Base-by-base conservation (phyloP, 2,329 filamentous ascomycete genomes). In the Verticillium klebahnii region DNA sequence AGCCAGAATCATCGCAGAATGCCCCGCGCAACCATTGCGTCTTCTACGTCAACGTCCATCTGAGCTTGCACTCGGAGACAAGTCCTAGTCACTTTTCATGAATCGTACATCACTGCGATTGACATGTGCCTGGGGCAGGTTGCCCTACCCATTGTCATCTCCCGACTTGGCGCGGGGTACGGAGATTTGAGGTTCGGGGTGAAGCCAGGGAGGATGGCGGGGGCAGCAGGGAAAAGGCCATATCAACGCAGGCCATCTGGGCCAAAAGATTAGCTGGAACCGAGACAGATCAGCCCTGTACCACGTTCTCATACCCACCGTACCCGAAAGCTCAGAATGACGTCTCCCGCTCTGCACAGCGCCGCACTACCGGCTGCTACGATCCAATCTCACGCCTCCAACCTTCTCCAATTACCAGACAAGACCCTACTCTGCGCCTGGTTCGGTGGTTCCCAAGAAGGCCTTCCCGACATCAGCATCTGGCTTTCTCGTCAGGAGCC, bases 401-500 rank as follows among this genome's bases (percentile, higher is more conserved):
- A 80, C 61, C 71, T 80, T 11, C 68, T 80, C 11, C 69, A 74
- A 32, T 71, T 80, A 0, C 72, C 72, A 1, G 72, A 78, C 64
- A 72, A 71, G n/a, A 75, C 75, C 3, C 66, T 80, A 0, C 67
- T 80, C 0, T 80, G 78, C 62, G 73, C 69, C 15, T 80, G 77
- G 77, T 80, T 80, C 36, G 78, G 78, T 5, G 78, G 78, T 1
- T 78, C 75, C 0, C 77, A 80, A 62, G 78, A 80, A 66, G 78
- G 78, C 0, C 72, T 73, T 3, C 73, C 76, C 0, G 78, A 80
- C 57, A 79, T 80, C 52, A 75, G 72, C 60, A 78, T 80, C 57
- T 78, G 78, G 62, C 65, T 78, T 0, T 77, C 78, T 14, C 74
- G 76, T 7, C 66, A 76, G 1, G 66, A 64, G 2, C 67, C 71